Conservation (phyloP, 2,329 filamentous ascomycete genomes). For the Paraphoma chrysanthemicola region DNA sequence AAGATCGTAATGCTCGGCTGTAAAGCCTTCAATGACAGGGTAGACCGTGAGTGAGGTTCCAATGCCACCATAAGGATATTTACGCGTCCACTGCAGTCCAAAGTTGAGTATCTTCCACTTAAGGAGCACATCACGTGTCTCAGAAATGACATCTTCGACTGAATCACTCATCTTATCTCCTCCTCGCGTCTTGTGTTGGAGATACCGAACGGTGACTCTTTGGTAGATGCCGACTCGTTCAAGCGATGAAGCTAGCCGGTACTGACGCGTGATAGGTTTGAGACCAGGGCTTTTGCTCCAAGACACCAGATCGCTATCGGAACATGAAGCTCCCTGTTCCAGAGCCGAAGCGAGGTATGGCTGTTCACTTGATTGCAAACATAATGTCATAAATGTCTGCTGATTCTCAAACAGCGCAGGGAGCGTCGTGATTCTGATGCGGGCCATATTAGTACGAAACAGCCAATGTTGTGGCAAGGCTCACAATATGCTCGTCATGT, state of each 20-base stretch:
- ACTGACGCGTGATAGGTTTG: not conserved
- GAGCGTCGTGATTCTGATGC: not conserved
- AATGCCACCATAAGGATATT: slow-evolving; percentile 7
- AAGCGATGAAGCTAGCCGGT: not conserved
- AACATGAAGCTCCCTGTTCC: not conserved
- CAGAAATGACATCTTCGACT: not conserved
- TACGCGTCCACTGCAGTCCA: slow-evolving; percentile 6
- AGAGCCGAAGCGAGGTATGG: not conserved
- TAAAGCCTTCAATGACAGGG: slow-evolving; percentile 4
- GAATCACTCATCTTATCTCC: not conserved
- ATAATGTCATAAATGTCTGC: not conserved
- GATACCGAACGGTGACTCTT: not conserved
- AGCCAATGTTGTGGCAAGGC: no score
- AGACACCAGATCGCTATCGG: not conserved
- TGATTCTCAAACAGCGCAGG: not conserved
- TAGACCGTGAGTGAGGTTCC: slow-evolving; percentile 11
- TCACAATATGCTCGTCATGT: slow-evolving; percentile 14
- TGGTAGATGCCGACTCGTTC: slow-evolving; percentile 3
- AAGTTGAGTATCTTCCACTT: not conserved
- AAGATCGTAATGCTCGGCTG: not conserved
- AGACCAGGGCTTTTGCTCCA: not conserved
- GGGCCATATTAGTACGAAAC: not conserved
- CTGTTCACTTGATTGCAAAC: not conserved
- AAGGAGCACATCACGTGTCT: not conserved
- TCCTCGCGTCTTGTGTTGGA: not conserved